Percentiles rank a stretch among this genome's conserved stretches.
These are phyloP conservation scores for Kwoniella mangroviensis DNA, from an alignment of 768 basidiomycete species.

Conservation along the genomic window DNA sequence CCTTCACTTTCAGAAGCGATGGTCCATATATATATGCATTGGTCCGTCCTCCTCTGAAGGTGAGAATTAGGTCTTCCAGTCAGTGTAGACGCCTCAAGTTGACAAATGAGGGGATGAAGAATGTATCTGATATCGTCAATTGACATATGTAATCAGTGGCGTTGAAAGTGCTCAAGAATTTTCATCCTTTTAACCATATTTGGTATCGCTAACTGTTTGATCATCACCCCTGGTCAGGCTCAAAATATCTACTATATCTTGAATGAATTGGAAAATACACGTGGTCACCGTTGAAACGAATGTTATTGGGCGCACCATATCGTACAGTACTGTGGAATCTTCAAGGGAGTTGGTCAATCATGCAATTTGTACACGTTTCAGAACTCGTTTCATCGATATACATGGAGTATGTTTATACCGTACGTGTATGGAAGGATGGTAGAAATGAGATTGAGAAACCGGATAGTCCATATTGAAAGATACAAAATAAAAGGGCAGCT, in stretches of 20 bases:
- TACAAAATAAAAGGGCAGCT: background rate
- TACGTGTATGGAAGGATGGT: background rate
- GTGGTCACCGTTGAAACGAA: background rate
- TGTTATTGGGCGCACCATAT: too few species aligned
- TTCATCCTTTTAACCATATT: background rate
- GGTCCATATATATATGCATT: slow-evolving; percentile 1
- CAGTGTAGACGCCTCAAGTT: slow-evolving; percentile 1
- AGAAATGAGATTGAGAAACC: background rate
- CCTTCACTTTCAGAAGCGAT: background rate
- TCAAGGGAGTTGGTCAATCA: too few species aligned
- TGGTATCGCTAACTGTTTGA: background rate
- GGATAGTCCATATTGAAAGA: background rate
- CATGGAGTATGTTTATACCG: background rate
- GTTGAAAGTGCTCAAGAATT: too few species aligned
- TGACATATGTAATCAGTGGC: background rate
- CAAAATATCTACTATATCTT: background rate
- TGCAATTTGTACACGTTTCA: background rate
- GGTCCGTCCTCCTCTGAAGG: too few species aligned
- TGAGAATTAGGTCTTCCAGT: too few species aligned
- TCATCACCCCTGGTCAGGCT: background rate
- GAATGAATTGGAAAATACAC: background rate
- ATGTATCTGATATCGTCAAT: background rate
- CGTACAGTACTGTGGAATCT: too few species aligned
- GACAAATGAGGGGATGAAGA: background rate
- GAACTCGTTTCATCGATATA: background rate